Evolutionary conservation across 208 protist genomes (phyloP).

Genomic region (Trypanosoma brucei): DNA sequence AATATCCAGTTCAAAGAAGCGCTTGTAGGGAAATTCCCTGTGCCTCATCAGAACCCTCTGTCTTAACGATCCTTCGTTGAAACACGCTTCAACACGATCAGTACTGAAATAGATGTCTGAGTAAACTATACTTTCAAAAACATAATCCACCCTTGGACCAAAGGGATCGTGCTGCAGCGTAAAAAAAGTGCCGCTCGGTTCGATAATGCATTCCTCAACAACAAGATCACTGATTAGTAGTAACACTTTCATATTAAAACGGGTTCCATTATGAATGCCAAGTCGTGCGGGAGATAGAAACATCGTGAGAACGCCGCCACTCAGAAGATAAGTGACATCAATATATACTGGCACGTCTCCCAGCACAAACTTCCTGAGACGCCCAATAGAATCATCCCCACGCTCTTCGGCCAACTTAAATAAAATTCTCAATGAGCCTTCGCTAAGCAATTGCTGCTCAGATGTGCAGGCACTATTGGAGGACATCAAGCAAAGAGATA

Average conservation of each 20-base stretch:
- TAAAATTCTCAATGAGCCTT: slow-evolving; percentile 9
- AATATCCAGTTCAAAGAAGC: slow-evolving; percentile 29
- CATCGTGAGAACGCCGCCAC: slow-evolving; percentile 14
- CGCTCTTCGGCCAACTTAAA: slow-evolving; percentile 7
- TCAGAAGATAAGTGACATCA: slow-evolving; percentile 25
- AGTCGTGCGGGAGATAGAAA: slow-evolving; percentile 14
- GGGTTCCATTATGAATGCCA: slow-evolving; percentile 24
- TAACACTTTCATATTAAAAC: slow-evolving; percentile 12
- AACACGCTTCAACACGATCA: slow-evolving; percentile 13
- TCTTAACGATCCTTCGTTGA: slow-evolving; percentile 5
- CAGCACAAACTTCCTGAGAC: slow-evolving; percentile 21
- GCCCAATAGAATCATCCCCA: slow-evolving; percentile 24
- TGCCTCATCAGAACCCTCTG: slow-evolving; percentile 27
- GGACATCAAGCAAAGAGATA: slow-evolving; percentile 6
- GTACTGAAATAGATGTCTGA: slow-evolving; percentile 4
- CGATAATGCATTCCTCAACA: slow-evolving; percentile 10
- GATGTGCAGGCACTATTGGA: slow-evolving; percentile 4
- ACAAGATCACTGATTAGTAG: slow-evolving; percentile 7
- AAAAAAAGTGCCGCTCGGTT: slow-evolving; percentile 15
- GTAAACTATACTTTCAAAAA: slow-evolving; percentile 17
- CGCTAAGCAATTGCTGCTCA: slow-evolving; percentile 4
- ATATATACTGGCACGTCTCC: slow-evolving; percentile 9
- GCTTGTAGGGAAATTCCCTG: slow-evolving; percentile 10
- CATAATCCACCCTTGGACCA: slow-evolving; percentile 10
- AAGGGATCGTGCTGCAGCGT: slow-evolving; percentile 19